Percentiles rank a stretch among this genome's conserved stretches.
Evolutionary conservation across 139 green algal genomes (phyloP).

Genomic region (Coccomyxa sp.): DNA sequence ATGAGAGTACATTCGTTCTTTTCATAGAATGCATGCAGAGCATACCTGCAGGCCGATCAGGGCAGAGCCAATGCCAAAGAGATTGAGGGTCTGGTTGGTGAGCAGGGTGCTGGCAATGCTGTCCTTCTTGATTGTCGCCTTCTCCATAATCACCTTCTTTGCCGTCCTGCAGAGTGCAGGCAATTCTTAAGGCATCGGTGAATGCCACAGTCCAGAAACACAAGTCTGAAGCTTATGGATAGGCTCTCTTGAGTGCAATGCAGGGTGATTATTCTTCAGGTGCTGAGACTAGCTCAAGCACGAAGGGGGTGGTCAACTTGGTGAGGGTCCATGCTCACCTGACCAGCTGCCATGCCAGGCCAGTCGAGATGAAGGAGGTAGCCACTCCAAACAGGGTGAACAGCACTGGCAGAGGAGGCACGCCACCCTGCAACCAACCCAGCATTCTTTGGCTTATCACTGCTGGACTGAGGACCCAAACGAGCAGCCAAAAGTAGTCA

Average conservation of each 20-base stretch:
- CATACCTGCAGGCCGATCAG: slow-evolving; percentile 76
- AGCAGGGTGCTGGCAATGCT: slow-evolving; percentile 55
- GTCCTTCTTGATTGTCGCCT: slow-evolving; percentile 28
- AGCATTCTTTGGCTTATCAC: neutral
- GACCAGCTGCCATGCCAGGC: slow-evolving; percentile 55
- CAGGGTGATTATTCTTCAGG: neutral
- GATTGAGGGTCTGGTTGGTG: slow-evolving; percentile 71
- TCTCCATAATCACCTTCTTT: slow-evolving; percentile 5
- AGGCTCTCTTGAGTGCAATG: neutral
- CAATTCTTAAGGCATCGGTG: neutral
- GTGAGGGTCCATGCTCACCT: neutral
- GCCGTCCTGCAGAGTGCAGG: slow-evolving; percentile 11
- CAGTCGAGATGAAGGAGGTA: slow-evolving; percentile 71
- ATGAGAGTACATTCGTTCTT: too few species aligned
- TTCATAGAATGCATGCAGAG: too few species aligned
- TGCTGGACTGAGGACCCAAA: neutral
- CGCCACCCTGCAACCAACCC: neutral
- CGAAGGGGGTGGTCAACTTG: neutral
- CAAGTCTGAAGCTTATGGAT: neutral
- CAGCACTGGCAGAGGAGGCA: slow-evolving; percentile 33
- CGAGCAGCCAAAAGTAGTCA: too few species aligned
- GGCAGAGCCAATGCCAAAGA: slow-evolving; percentile 72
- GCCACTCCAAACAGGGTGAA: slow-evolving; percentile 73
- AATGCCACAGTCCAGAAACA: neutral
- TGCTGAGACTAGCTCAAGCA: neutral